Evolutionary conservation across 352 stramenopile species (phyloP), one percentile per base, ranked within the genome.

Genomic region (Discostella stelligera): DNA sequence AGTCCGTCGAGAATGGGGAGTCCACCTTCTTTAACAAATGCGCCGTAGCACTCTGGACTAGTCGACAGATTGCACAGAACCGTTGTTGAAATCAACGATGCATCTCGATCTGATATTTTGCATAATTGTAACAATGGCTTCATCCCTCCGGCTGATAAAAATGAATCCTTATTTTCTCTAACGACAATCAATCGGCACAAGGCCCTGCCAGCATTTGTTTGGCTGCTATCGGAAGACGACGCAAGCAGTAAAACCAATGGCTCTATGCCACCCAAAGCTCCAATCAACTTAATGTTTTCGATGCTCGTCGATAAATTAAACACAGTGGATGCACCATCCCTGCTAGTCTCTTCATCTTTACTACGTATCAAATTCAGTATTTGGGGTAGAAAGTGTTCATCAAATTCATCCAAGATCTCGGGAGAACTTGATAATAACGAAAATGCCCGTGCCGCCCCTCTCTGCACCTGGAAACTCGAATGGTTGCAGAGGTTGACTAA

Each of bases 31-130:
- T 94, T 84, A 13, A 96, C 92, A 32, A 98, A 86, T 56, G 95
- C 89, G 13, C 94, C 65, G 69, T 98, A 94, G 78, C 98, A 98
- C 3, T 88, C 90, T 7, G 89, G 86, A 69, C 96, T 95, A 4
- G 92, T 95, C 10, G 94, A 96, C 69, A 98, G 80, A 81, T 98
- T 98, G 62, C 95, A 98, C 14, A 98, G 74, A 20, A 96, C 90
- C 95, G 98, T 98, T 27, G 58, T 61, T 55, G 71, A 66, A 48
- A 67, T 63, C 41, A 79, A 20, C 58, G 60, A 64, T 48, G 81
- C 37, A 18, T 80, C 63, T 62, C 67, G 13, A 30, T 64, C 69
- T 25, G 55, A 71, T 37, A 49, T 77, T 32, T 21, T 71, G 49
- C 75, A 79, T 44, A 82, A 67, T 13, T 76, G 41, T 30, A 82